Percentiles rank a stretch among this genome's conserved stretches.
These are phyloP conservation scores for Cerioporus squamosus DNA, from an alignment of 1,284 basidiomycete species.

Conservation along the genomic window DNA sequence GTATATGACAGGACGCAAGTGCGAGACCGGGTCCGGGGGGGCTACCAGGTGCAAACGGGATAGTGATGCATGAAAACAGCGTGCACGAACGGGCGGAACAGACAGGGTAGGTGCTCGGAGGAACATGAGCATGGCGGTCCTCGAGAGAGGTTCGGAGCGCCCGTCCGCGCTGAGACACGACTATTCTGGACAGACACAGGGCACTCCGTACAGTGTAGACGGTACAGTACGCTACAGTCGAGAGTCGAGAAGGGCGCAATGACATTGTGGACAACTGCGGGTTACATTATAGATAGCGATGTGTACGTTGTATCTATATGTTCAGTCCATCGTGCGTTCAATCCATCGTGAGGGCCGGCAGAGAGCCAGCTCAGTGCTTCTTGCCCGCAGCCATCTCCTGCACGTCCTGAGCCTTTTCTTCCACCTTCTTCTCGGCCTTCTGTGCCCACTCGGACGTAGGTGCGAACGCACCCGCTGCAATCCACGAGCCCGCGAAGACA, in stretches of 20 bases:
- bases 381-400: constrained; percentile 19
- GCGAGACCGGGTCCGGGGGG: constrained; percentile 75
- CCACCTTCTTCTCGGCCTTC: constrained; percentile 26
- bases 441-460: constrained; percentile 30
- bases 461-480: constrained; percentile 48
- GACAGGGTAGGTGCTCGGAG: constrained; percentile 5
- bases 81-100: constrained; percentile 15
- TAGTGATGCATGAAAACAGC: constrained; percentile 47
- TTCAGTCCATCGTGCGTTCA: constrained; percentile 14
- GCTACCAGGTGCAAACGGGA: constrained; percentile 57
- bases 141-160: constrained; percentile 12
- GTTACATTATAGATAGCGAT: constrained; percentile 15
- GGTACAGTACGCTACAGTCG: background rate
- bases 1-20: constrained; percentile 77
- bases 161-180: constrained; percentile 3
- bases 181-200: background rate
- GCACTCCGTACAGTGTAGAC: too few species aligned
- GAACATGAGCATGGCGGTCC: constrained; percentile 26
- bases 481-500: constrained; percentile 55
- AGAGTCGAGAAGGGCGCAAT: background rate
- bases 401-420: constrained; percentile 20
- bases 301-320: constrained; percentile 18
- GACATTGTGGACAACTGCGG: constrained; percentile 8
- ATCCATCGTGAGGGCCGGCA: background rate
- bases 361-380: constrained; percentile 17